A percentile compares a stretch with the other conserved stretches of the same genome.
phyloP scores from a whole-genome alignment of 2,329 filamentous ascomycete species.

The Fusarium haematococcum region DNA sequence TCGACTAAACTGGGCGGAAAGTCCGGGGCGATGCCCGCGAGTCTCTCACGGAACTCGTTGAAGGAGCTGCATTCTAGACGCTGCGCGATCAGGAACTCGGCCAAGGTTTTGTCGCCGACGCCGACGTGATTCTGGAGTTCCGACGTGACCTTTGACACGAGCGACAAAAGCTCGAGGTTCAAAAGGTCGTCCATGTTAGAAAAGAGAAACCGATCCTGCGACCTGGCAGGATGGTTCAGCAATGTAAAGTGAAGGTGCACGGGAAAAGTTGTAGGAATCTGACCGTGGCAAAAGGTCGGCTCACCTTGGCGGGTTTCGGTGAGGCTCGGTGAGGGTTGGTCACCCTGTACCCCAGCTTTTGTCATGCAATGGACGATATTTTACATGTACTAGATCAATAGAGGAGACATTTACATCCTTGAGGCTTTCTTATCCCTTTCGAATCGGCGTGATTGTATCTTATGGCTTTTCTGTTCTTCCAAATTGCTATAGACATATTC shows the following conservation, averaged over 20 bases:
- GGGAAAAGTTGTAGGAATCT: conserved; percentile 27
- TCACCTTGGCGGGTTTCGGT: neutral
- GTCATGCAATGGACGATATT: neutral
- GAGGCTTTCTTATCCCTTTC: neutral
- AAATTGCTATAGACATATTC: neutral
- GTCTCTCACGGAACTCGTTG: conserved; percentile 78
- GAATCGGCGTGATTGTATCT: neutral
- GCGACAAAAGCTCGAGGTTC: conserved; percentile 90
- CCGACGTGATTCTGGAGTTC: conserved; percentile 96
- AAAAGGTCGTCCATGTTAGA: conserved; percentile 86
- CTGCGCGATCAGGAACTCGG: conserved; percentile 95
- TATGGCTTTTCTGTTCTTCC: neutral
- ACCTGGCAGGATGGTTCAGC: conserved; percentile 24
- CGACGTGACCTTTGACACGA: conserved; percentile 93
- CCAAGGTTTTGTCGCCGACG: conserved; percentile 91
- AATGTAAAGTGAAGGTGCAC: conserved; percentile 8
- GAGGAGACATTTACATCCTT: neutral
- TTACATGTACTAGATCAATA: neutral
- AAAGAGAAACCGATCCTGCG: conserved; percentile 24
- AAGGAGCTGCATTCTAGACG: conserved; percentile 79
- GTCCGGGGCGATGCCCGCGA: conserved; percentile 81
- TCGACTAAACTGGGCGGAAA: conserved; percentile 90
- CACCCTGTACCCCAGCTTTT: neutral
- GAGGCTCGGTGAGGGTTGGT: neutral
- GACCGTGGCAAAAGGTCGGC: conserved; percentile 29